A percentile compares a stretch with the other conserved stretches of the same genome.
Evolutionary conservation across 2,329 filamentous ascomycete species (phyloP).

Genomic region (Didymella segeticola): DNA sequence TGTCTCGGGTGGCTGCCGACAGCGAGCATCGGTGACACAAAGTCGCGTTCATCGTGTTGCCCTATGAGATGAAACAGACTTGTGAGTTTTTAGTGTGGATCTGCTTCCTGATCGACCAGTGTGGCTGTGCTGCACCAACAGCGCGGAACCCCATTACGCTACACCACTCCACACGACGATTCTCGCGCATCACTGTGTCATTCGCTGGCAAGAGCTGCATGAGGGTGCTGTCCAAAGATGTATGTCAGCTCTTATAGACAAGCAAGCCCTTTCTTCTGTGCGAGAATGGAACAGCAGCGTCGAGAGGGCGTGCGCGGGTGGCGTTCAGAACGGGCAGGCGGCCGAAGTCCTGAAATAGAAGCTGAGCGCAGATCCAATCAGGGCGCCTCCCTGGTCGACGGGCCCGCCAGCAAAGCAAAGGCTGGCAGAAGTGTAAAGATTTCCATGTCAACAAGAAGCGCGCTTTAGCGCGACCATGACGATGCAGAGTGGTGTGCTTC

Average conservation of each 20-base stretch:
- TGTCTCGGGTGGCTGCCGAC: background rate
- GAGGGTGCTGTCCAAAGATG: background rate
- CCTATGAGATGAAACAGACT: constrained; percentile 5
- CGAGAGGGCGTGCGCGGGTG: background rate
- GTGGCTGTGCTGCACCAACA: constrained; percentile 12
- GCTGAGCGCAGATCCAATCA: constrained; percentile 6
- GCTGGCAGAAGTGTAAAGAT: constrained; percentile 5
- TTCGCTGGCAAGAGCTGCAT: background rate
- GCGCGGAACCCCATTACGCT: background rate
- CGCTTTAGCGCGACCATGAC: constrained; percentile 2
- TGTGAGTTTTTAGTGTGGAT: background rate
- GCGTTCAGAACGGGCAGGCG: background rate
- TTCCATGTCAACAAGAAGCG: constrained; percentile 1
- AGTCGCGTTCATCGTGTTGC: constrained; percentile 4
- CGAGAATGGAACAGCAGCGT: background rate
- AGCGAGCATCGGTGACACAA: constrained; percentile 5
- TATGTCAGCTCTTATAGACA: background rate
- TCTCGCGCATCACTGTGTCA: background rate
- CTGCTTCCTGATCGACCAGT: background rate
- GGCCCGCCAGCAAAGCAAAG: background rate
- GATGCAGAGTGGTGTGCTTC: background rate
- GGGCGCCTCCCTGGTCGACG: too few relatives aligned
- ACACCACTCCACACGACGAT: background rate
- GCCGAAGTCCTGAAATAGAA: constrained; percentile 4
- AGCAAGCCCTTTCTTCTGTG: background rate